Percentiles rank a stretch among this genome's conserved stretches.
phyloP scores from a whole-genome alignment of 2,329 filamentous ascomycete species.

The Cytospora piceae region DNA sequence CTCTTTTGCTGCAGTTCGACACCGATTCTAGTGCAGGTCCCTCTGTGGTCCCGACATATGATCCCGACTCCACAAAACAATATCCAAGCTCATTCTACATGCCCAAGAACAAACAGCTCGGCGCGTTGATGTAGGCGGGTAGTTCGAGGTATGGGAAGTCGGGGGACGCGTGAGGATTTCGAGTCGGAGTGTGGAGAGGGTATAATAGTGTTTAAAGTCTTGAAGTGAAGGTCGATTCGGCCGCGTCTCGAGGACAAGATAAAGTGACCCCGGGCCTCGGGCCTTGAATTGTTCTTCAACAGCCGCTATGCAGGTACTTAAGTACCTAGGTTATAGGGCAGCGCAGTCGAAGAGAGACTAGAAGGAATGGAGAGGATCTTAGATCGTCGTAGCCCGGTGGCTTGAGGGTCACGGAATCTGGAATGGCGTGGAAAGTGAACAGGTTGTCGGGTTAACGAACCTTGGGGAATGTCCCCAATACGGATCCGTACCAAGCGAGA shows the following conservation, averaged over 20 bases:
- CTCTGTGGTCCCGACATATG: constrained; percentile 29
- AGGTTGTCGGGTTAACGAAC: constrained; percentile 24
- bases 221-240: background rate
- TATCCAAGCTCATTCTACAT: constrained; percentile 30
- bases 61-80: constrained; percentile 25
- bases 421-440: constrained; percentile 13
- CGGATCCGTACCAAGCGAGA: constrained; percentile 1
- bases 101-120: constrained; percentile 18
- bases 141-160: background rate
- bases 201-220: background rate
- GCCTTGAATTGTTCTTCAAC: background rate
- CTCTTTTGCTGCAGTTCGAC: constrained; percentile 9
- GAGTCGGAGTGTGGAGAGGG: background rate
- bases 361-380: constrained; percentile 1
- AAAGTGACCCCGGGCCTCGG: background rate
- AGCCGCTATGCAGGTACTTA: background rate
- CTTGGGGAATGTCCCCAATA: constrained; percentile 20
- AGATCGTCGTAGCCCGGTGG: constrained; percentile 4
- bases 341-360: background rate
- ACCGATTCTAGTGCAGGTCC: constrained; percentile 18
- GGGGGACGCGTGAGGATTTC: background rate
- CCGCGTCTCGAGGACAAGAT: background rate
- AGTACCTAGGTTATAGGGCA: background rate
- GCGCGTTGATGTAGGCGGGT: constrained; percentile 10
- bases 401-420: background rate